Conservation (phyloP, 2,329 filamentous ascomycete species). For the Alternaria angustiovoidea region DNA sequence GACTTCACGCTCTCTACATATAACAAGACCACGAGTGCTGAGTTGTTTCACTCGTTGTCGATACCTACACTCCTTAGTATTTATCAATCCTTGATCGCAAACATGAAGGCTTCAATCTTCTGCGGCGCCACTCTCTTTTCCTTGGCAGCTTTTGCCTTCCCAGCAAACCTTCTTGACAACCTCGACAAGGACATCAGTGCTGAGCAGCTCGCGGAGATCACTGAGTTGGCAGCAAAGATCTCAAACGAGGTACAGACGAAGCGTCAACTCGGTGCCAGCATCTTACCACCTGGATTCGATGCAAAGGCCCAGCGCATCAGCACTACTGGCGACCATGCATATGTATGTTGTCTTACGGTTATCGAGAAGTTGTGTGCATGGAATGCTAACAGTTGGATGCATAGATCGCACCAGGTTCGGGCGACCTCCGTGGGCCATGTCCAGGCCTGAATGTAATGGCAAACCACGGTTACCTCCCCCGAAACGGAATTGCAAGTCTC, state of each 20-base stretch:
- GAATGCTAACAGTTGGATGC: background rate
- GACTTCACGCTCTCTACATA: background rate
- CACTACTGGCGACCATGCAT: background rate
- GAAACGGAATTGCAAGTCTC: conserved; percentile 33
- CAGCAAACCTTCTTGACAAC: background rate
- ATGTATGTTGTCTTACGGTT: background rate
- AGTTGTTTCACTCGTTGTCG: background rate
- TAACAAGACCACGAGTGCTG: background rate
- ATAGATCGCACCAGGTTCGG: background rate
- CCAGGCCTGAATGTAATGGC: conserved; percentile 43
- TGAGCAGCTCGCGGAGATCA: background rate
- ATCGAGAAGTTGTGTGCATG: background rate
- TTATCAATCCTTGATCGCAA: background rate
- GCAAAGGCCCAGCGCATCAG: background rate
- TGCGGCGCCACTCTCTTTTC: background rate
- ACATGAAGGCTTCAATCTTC: background rate
- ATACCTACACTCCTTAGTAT: background rate
- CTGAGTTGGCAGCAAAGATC: background rate
- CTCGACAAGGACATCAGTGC: background rate
- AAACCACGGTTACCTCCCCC: conserved; percentile 45
- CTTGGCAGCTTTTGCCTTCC: background rate
- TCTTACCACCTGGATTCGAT: background rate
- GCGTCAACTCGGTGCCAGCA: background rate
- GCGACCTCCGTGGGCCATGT: conserved; percentile 38
- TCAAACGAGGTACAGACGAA: background rate